Percentiles rank a stretch among this genome's conserved stretches.
Conservation (phyloP, 164 flowering plant genomes). For the Saururus chinensis region DNA sequence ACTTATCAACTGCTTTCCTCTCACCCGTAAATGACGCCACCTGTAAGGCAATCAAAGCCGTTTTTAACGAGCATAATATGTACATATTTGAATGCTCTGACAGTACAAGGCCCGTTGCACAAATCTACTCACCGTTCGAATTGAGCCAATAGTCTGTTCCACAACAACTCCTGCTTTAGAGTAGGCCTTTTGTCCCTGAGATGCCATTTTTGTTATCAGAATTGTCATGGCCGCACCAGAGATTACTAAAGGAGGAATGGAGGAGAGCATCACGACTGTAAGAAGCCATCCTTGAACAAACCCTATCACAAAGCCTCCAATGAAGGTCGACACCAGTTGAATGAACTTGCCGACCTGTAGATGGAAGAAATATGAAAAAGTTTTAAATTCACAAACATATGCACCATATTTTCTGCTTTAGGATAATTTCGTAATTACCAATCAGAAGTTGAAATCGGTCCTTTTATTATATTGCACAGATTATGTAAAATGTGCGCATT, state of each 20-base stretch:
- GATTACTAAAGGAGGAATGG: conserved; percentile 13
- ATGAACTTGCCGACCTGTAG: conserved; percentile 22
- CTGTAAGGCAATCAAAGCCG: conserved; percentile 17
- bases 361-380: not conserved
- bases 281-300: conserved; percentile 19
- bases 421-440: not conserved
- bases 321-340: conserved; percentile 15
- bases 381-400: not conserved
- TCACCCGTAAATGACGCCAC: conserved; percentile 87
- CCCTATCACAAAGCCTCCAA: conserved; percentile 15
- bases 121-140: conserved; percentile 20
- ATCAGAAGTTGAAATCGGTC: not conserved
- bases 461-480: not conserved
- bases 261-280: conserved; percentile 13
- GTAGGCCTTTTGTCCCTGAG: conserved; percentile 25
- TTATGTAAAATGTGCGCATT: too few species aligned
- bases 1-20: conserved; percentile 49
- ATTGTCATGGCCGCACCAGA: conserved; percentile 16
- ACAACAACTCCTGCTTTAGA: conserved; percentile 24
- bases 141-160: conserved; percentile 30
- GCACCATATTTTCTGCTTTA: not conserved
- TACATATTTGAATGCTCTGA: too few species aligned
- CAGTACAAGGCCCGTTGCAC: not conserved
- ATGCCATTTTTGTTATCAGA: conserved; percentile 18
- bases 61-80: conserved; percentile 31